Evolutionary conservation across 2,329 filamentous ascomycete genomes (phyloP), one percentile per base, ranked within the genome.

Genomic region (Fusarium cicatricum): DNA sequence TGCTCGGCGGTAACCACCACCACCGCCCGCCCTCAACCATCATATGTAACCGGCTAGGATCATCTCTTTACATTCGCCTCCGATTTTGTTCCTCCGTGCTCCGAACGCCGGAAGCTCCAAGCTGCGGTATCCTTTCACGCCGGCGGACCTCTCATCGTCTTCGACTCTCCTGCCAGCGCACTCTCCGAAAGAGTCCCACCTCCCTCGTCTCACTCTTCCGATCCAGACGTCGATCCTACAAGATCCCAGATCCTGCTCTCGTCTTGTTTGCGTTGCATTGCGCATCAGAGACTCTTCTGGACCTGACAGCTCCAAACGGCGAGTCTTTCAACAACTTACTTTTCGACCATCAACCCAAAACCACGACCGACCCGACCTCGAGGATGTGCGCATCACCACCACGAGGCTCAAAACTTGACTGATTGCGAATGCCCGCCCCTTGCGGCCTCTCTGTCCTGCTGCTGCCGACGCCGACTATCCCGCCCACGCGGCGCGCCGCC

Each of bases 341-440:
- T 39, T 47, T 40, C 38, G 41, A 37, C 29, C 38, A 12, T 60
- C 50, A n/a, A 47, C 42, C 16, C 40, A 52, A 26, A 50, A 52
- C 39, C 43, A 46, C 63, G 34, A 34, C 60, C 64, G 61, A 55
- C 52, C 54, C 50, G 59, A 55, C 52, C 65, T 62, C 64, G 62
- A 75, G 67, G 61, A 75, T 75, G 72, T 66, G 69, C 68, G 58
- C 68, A 69, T 65, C 57, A 64, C 43, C 58, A 64, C 61, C 64
- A 61, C 60, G 53, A 64, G 64, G 63, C 54, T 61, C 49, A 66
- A 60, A 64, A 48, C 50, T 61, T 63, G 62, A 71, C 55, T 64
- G 63, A 65, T 64, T 66, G 62, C 66, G 55, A 62, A 64, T 69
- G 61, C 60, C 66, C 64, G 57, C 60, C 59, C 52, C 38, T 55